A percentile compares a stretch with the other conserved stretches of the same genome.
These are phyloP conservation scores for Dioszegia aurantiaca DNA, from an alignment of 768 basidiomycete genomes.

Conservation along the genomic window DNA sequence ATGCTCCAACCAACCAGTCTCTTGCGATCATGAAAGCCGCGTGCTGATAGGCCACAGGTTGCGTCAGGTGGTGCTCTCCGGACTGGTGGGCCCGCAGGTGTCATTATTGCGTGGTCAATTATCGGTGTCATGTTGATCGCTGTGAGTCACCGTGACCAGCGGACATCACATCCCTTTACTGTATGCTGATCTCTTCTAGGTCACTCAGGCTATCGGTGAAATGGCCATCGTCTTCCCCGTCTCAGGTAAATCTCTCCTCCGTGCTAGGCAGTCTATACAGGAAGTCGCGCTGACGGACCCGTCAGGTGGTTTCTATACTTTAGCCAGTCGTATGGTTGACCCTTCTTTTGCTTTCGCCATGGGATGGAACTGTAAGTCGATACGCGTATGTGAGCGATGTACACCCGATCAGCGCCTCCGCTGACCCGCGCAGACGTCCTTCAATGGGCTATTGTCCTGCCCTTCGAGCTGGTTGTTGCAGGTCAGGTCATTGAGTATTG, in stretches of 20 bases:
- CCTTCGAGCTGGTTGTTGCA: constrained; percentile 45
- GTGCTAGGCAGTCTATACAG: too few species aligned
- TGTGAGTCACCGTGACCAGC: constrained; percentile 8
- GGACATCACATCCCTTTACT: too few species aligned
- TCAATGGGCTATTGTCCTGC: constrained; percentile 40
- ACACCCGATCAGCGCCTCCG: too few species aligned
- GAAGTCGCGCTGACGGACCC: constrained; percentile 42
- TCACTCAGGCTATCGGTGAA: constrained; percentile 65
- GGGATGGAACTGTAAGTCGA: constrained; percentile 32
- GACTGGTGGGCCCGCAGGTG: constrained; percentile 80
- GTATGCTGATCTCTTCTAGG: constrained; percentile 26
- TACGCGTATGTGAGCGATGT: too few species aligned
- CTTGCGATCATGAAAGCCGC: too few species aligned
- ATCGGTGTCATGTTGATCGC: constrained; percentile 67
- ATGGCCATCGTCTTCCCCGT: constrained; percentile 66
- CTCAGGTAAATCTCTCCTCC: too few species aligned
- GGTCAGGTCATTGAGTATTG: constrained; percentile 43
- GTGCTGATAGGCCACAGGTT: neutral
- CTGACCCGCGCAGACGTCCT: constrained; percentile 22
- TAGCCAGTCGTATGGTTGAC: constrained; percentile 57
- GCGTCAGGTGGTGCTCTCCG: constrained; percentile 12
- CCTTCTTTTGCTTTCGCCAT: constrained; percentile 56
- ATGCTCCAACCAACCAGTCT: too few species aligned
- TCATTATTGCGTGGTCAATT: constrained; percentile 74
- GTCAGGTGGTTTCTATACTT: constrained; percentile 66